phyloP scores from a whole-genome alignment of 2,329 filamentous ascomycete species.

The Talaromyces sp. region DNA sequence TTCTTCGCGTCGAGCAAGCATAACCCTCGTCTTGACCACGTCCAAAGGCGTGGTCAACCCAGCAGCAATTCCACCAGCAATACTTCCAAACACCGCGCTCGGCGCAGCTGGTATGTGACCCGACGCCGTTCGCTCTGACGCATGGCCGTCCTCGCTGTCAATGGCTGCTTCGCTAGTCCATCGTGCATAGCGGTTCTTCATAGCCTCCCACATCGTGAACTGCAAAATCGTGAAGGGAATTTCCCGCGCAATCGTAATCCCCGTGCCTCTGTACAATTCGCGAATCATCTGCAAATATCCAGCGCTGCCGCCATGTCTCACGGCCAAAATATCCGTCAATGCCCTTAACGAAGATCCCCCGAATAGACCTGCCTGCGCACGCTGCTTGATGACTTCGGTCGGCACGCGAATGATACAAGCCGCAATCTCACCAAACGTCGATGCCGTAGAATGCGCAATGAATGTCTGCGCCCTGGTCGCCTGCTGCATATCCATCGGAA shows the following conservation, averaged over 20 bases:
- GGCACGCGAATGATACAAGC: slow-evolving; percentile 91
- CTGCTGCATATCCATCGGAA: slow-evolving; percentile 28
- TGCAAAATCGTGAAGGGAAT: slow-evolving; percentile 97
- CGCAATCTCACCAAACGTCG: slow-evolving; percentile 80
- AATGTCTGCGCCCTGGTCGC: slow-evolving; percentile 34
- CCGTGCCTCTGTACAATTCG: slow-evolving; percentile 88
- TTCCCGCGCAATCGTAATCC: slow-evolving; percentile 89
- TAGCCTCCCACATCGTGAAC: slow-evolving; percentile 92
- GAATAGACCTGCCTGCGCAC: slow-evolving; percentile 83
- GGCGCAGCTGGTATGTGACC: slow-evolving; percentile 64
- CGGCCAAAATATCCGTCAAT: slow-evolving; percentile 65
- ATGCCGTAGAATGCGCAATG: slow-evolving; percentile 75
- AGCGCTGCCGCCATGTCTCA: slow-evolving; percentile 35
- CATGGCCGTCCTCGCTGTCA: slow-evolving; percentile 35
- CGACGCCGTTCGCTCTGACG: slow-evolving; percentile 32
- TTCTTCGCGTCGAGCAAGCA: slow-evolving; percentile 69
- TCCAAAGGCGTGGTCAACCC: slow-evolving; percentile 89
- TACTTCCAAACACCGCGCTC: slow-evolving; percentile 78
- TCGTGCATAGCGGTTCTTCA: slow-evolving; percentile 61
- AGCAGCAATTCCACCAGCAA: slow-evolving; percentile 80
- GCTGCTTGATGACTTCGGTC: slow-evolving; percentile 95
- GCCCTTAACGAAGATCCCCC: slow-evolving; percentile 65
- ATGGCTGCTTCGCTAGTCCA: slow-evolving; percentile 28
- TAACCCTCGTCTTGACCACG: slow-evolving; percentile 94
- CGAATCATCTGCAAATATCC: slow-evolving; percentile 61